A percentile compares a stretch with the other conserved stretches of the same genome.
Evolutionary conservation across 306 rosid species (phyloP).

Genomic region (Cucurbita pepo): DNA sequence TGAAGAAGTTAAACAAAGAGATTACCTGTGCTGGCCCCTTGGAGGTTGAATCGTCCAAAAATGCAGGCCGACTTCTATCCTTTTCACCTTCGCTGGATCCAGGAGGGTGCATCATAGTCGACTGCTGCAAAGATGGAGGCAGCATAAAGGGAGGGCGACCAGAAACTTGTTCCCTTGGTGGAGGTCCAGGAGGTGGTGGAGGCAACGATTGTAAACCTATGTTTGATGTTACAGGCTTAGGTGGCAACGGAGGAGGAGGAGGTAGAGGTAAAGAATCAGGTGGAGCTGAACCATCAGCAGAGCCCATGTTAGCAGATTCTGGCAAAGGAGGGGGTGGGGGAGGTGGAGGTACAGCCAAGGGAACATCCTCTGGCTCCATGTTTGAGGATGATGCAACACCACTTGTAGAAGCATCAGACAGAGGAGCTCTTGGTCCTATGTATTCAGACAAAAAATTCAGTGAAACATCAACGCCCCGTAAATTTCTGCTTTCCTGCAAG

Average conservation of each 20-base stretch:
- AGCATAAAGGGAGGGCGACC: conserved; percentile 50
- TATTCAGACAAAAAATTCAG: conserved; percentile 14
- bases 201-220: conserved; percentile 60
- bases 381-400: conserved; percentile 58
- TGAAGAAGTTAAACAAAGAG: not conserved
- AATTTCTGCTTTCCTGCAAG: conserved; percentile 4
- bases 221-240: conserved; percentile 43
- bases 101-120: conserved; percentile 53
- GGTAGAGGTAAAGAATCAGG: conserved; percentile 81
- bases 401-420: conserved; percentile 71
- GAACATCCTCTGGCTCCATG: conserved; percentile 46
- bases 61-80: conserved; percentile 41
- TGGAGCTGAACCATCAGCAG: conserved; percentile 42
- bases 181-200: conserved; percentile 96
- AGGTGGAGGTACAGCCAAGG: conserved; percentile 51
- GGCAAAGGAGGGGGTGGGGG: conserved; percentile 59
- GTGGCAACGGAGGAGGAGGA: conserved; percentile 98
- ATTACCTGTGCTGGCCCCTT: conserved; percentile 56
- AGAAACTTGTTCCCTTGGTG: conserved; percentile 58
- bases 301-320: conserved; percentile 23
- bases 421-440: conserved; percentile 90
- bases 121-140: conserved; percentile 60
- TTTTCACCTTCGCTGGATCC: conserved; percentile 42
- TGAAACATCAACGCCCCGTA: not conserved
- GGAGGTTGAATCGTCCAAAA: conserved; percentile 35